Base-by-base conservation (phyloP, 2,329 filamentous ascomycete genomes). In the Mycogone perniciosa region DNA sequence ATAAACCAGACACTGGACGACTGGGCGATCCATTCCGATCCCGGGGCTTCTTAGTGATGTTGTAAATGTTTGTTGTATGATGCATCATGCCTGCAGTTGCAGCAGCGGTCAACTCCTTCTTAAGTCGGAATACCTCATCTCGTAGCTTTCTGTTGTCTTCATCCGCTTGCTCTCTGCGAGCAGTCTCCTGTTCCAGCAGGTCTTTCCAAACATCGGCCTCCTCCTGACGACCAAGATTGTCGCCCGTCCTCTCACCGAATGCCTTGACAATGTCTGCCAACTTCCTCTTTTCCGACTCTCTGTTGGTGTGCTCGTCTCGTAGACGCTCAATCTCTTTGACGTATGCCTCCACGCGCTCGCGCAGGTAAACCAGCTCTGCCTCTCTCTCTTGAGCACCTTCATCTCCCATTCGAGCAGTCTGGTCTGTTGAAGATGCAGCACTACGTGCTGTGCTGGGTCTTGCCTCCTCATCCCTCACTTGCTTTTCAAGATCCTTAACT, bases 121-220 rank as follows among this genome's bases (percentile, higher is more conserved):
- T 82, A 39, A 95, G 67, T 29, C 86, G 84, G 61, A 88, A 85
- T 4, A 95, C 72, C 63, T 99, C 92, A 51, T 96, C 90, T 6
- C 89, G 83, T 11, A 97, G 78, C 60, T 79, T 84, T 57, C 85
- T 84, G 59, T 91, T 91, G 57, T 97, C 91, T 39, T 95, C 89
- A 58, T 97, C 91, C 0, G 88, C 83, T 67, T 96, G 88, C 67
- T 96, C 92, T 52, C 92, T 82, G 31, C 90, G 83, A 4, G 86
- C 86, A 2, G 88, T 93, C 68, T 99, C 93, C 57, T 93, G 89
- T 63, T 96, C 89, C 29, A 96, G 79, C 54, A 97, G 81, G 60
- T 96, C 92, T 66, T 95, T 96, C 86, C 89, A 96, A 67, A 96
- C 92, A 55, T 95, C 89, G 64, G 87, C 75, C 59, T 84, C 80